Base-by-base conservation (phyloP, 2,329 filamentous ascomycete species). In the Fusarium staphyleae region DNA sequence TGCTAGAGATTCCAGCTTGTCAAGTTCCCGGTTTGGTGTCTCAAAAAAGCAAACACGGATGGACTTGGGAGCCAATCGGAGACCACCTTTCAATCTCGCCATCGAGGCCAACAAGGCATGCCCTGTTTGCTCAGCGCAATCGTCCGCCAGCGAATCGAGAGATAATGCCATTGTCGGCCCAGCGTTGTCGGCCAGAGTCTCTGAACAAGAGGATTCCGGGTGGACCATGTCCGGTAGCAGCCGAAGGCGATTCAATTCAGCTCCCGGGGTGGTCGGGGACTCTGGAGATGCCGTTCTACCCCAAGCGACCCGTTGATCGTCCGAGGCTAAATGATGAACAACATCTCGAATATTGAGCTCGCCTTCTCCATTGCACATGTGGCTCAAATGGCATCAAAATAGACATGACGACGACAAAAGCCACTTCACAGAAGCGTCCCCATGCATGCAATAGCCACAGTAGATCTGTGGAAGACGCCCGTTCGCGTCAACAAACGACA, bases 11-110 rank as follows among this genome's bases (percentile, higher is more conserved):
- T 52, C 44, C 52, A 57, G 52, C 51, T 62, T 44, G 53, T 29
- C 49, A 57, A 32, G n/a, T 52, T 39, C 52, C 52, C 40, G 44
- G 41, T 22, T 58, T 50, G 48, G 40, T 65, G 50, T 62, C 41
- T 55, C 33, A 16, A 57, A 67, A 65, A 67, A 67, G 62, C 60
- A 66, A 66, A 57, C 54, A 67, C 57, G 48, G 46, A 42, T 48
- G 43, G 47, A 29, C 48, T 35, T 14, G 16, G 39, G 45, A 42
- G 50, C 60, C 60, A 66, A 66, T 47, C 57, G 59, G 40, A 44
- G n/a, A 36, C 10, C 51, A 43, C 49, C 30, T 45, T 35, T 32
- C 48, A 43, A 64, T 56, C 47, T 52, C 36, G 35, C 37, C 52
- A 48, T 45, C 40, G 28, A 55, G 40, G 33, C 16, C 30, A 39